A percentile compares a stretch with the other conserved stretches of the same genome.
Evolutionary conservation across 108 stramenopile genomes (phyloP).

Genomic region (Chaetoceros tenuissimus): DNA sequence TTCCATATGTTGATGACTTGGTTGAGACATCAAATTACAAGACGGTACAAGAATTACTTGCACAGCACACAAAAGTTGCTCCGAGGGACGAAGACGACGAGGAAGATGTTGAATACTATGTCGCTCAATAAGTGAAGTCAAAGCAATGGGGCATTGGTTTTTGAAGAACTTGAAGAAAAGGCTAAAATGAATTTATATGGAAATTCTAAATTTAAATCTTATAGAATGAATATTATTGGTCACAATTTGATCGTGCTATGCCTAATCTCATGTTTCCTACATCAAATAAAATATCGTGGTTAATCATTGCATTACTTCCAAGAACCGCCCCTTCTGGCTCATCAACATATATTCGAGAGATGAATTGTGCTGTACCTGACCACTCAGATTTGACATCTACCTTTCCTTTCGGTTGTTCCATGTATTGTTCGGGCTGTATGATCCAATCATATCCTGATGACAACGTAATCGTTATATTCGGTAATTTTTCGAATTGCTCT

Average conservation of each 20-base stretch:
- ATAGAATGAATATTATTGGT: neutral
- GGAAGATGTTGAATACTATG: neutral
- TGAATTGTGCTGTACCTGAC: constrained; percentile 33
- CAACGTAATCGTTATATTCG: constrained; percentile 42
- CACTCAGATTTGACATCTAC: constrained; percentile 26
- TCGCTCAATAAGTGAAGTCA: neutral
- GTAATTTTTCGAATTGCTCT: constrained; percentile 42
- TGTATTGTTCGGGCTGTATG: constrained; percentile 44
- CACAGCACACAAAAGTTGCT: neutral
- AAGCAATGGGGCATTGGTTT: neutral
- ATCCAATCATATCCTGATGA: constrained; percentile 28
- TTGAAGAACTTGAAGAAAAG: too few species aligned
- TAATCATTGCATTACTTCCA: constrained; percentile 90
- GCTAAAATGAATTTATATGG: too few species aligned
- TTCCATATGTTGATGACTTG: neutral
- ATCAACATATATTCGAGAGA: constrained; percentile 77
- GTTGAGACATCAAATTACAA: neutral
- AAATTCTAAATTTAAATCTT: neutral
- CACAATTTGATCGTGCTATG: constrained; percentile 50
- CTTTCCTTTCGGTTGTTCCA: constrained; percentile 51
- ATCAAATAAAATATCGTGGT: constrained; percentile 89
- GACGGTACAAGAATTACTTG: neutral
- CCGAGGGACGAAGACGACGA: neutral
- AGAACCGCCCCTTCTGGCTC: constrained; percentile 86
- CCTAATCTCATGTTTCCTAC: constrained; percentile 55